Evolutionary conservation across 805 yeast species (phyloP), one percentile per base, ranked within the genome.

Genomic region (Saccharomycodes ludwigii): DNA sequence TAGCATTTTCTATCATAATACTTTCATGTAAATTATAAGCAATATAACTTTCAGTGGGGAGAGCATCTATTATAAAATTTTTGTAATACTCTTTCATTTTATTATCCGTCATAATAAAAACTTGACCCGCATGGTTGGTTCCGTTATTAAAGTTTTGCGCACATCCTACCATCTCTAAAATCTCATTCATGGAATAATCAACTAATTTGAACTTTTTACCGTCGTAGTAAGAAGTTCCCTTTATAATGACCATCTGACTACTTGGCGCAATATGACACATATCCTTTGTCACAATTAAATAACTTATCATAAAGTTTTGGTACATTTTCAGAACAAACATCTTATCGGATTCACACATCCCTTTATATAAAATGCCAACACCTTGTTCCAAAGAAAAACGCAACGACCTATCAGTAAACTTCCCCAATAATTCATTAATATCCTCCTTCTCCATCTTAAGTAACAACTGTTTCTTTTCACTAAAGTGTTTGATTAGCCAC

Each of bases 31-130:
- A 41, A 33, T 58, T 56, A 12, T 60, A 54, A 34, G 67, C 68
- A 40, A 85, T 47, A 42, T 66, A 71, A 54, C 95, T 83, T 52
- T 93, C 98, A 18, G 84, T 60, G 1, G 97, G 96, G 9, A 84
- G 50, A 0, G 94, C 71, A 38, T 79, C 83, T 11, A 59, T 63
- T 31, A 91, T 47, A 48, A 86, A 82, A 44, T 75, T 73, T 32
- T 65, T 69, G 51, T 80, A 84, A 47, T 79, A 86, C 1, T 64
- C 68, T 17, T 69, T 56, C 42, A 66, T 73, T 3, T 72, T 46
- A 0, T 65, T 40, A 29, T 66, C 67, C 0, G 95, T 77, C 36
- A 74, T 61, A 4, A 88, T 58, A 21, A 70, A 40, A 1, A 66
- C 78, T 19, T 51, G 56, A 1, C 69, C 68, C 5, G 50, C 45